These are phyloP conservation scores for Capsicum chinense DNA, from an alignment of 257 asterid species.

Conservation along the genomic window DNA sequence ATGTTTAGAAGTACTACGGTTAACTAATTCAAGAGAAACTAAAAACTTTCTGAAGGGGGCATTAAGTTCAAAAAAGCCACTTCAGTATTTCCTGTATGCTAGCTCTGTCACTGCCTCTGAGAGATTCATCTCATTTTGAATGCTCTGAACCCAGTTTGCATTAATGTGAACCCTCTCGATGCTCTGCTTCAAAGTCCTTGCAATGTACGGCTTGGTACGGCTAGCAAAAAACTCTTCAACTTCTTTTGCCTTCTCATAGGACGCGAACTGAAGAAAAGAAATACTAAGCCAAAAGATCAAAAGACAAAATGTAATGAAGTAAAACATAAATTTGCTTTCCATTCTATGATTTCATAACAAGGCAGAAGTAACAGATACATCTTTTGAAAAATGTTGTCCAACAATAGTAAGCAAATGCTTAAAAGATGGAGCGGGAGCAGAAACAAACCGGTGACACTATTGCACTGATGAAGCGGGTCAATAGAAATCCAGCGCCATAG, in stretches of 20 bases:
- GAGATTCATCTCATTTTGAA: conserved; percentile 68
- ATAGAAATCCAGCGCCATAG: conserved; percentile 83
- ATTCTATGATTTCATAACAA: background rate
- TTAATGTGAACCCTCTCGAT: conserved; percentile 75
- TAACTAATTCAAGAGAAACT: conserved; percentile 1
- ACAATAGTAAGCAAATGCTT: conserved; percentile 17
- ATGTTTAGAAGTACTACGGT: background rate
- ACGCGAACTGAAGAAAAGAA: conserved; percentile 58
- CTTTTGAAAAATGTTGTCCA: background rate
- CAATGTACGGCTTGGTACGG: conserved; percentile 77
- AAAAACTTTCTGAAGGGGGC: background rate
- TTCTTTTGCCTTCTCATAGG: conserved; percentile 73
- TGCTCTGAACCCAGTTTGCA: conserved; percentile 79
- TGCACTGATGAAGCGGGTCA: conserved; percentile 73
- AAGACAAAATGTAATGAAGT: background rate
- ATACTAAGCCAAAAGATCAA: conserved; percentile 21
- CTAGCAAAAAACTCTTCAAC: conserved; percentile 73
- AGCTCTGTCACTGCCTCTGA: conserved; percentile 66
- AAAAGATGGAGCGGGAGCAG: conserved; percentile 1
- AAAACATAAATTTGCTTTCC: background rate
- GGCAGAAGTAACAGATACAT: background rate
- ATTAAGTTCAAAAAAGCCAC: background rate
- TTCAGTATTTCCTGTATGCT: conserved; percentile 59
- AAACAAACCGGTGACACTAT: conserved; percentile 78
- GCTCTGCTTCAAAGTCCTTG: conserved; percentile 93